Percentiles rank a stretch among this genome's conserved stretches.
phyloP scores from a whole-genome alignment of 2,329 filamentous ascomycete species.

The Didymella exigua region DNA sequence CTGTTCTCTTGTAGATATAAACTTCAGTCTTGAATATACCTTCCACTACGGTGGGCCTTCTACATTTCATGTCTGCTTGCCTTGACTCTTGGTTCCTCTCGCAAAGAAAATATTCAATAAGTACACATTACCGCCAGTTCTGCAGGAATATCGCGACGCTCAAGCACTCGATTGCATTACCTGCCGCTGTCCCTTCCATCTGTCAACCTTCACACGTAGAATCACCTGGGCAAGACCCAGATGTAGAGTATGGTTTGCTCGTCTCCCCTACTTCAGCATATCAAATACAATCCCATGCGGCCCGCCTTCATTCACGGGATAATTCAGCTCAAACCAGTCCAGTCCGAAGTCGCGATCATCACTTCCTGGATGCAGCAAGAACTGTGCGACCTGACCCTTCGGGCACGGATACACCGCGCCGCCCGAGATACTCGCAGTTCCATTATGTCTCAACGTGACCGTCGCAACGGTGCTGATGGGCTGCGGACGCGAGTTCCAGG shows the following conservation, averaged over 20 bases:
- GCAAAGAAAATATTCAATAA: too few relatives aligned
- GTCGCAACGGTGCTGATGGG: conserved; percentile 23
- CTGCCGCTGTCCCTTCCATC: too few relatives aligned
- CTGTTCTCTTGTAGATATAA: conserved; percentile 41
- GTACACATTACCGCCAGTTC: too few relatives aligned
- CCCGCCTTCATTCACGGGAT: conserved; percentile 23
- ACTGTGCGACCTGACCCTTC: conserved; percentile 34
- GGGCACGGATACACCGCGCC: conserved; percentile 29
- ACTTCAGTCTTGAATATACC: conserved; percentile 29
- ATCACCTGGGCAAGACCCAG: too few relatives aligned
- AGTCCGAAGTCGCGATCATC: conserved; percentile 24
- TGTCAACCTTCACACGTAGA: too few relatives aligned
- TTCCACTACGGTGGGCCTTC: conserved; percentile 13
- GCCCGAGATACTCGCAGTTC: conserved; percentile 16
- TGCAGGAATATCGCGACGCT: too few relatives aligned
- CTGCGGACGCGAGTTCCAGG: conserved; percentile 35
- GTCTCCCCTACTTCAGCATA: conserved; percentile 24
- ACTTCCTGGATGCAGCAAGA: conserved; percentile 31
- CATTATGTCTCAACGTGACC: conserved; percentile 23
- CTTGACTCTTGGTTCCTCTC: too few relatives aligned
- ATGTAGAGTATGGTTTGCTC: too few relatives aligned
- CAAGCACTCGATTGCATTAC: too few relatives aligned
- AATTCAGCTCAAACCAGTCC: conserved; percentile 41
- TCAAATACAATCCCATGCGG: conserved; percentile 42
- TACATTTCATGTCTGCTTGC: not conserved